phyloP scores from a whole-genome alignment of 2,329 filamentous ascomycete species.

The Sclerotiophoma versabilis region DNA sequence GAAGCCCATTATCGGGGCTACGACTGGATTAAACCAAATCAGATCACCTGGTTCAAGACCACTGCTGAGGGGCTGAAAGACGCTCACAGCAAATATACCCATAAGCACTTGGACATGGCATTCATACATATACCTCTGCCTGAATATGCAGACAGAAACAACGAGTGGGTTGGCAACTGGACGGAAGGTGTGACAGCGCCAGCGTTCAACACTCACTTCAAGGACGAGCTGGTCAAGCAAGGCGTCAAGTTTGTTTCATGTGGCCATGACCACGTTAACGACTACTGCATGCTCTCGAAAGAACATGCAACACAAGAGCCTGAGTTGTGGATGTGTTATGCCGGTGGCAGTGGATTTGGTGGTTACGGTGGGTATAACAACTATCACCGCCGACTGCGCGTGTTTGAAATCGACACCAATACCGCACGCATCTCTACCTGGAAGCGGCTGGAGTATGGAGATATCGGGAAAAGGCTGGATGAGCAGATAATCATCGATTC shows the following conservation, averaged over 20 bases:
- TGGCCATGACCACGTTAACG: constrained; percentile 96
- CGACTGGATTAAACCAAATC: constrained; percentile 93
- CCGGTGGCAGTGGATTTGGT: constrained; percentile 87
- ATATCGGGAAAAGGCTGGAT: constrained; percentile 60
- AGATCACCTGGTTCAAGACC: constrained; percentile 92
- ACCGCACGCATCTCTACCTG: constrained; percentile 88
- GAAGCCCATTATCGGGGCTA: constrained; percentile 90
- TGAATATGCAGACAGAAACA: constrained; percentile 74
- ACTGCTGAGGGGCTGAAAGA: constrained; percentile 73
- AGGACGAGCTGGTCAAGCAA: constrained; percentile 84
- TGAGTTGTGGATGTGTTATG: constrained; percentile 97
- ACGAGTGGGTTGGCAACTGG: constrained; percentile 72
- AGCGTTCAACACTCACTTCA: constrained; percentile 89
- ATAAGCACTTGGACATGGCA: constrained; percentile 92
- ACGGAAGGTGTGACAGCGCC: constrained; percentile 88
- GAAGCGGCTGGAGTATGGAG: constrained; percentile 80
- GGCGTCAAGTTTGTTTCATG: constrained; percentile 87
- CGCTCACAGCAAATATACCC: constrained; percentile 82
- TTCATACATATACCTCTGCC: constrained; percentile 98
- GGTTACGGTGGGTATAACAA: constrained; percentile 92
- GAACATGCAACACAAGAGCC: constrained; percentile 55
- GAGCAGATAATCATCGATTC: constrained; percentile 68
- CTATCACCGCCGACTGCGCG: constrained; percentile 80
- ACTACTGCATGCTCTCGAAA: constrained; percentile 80
- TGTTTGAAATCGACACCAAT: constrained; percentile 95